Base-by-base conservation (phyloP, 768 basidiomycete species). In the Termitomyces eurrhizus region DNA sequence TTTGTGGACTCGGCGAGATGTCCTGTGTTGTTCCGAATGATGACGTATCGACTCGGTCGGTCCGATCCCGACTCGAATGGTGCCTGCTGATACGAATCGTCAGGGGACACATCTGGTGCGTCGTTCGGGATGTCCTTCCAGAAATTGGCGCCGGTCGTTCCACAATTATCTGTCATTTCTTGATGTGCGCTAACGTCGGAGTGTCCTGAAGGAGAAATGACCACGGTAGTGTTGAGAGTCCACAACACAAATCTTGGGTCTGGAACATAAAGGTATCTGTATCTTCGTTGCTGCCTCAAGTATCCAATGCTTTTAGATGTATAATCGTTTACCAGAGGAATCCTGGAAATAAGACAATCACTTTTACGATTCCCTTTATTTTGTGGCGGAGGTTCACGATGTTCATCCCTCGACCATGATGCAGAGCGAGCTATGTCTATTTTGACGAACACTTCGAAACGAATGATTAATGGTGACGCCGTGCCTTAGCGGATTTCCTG, bases 21-120 rank as follows among this genome's bases (percentile, higher is more conserved):
- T 21, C 49, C 46, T 52, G 37, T 51, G 24, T 52, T 59, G 39
- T 39, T 58, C 57, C 49, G 56, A 37, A 52, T 41, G 2, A 65
- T 59, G n/a, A 57, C 51, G 32, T 60, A 49, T 51, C 48, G 58
- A 50, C 58, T 59, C 4, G 48, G 35, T 51, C 64, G 64, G 61
- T 57, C 58, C 36, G 45, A 26, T 50, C 58, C 61, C 53, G 56
- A 21, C 51, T 44, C n/a, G 46, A 41, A 37, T 46, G 52, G 54
- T 59, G 24, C 58, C 58, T 53, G 52, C 36, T 55, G 64, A 60
- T 56, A 41, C 2, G 24, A 32, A 32, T 45, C 55, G 32, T 62
- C 59, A 58, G 29, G 26, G 48, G 48, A 48, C 26, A 45, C 16
- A 45, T 36, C 37, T 55, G 18, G 42, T 42, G 58, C 60, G 59